Conservation (phyloP, 2,329 filamentous ascomycete species). For the Emergomyces pasteurianus region DNA sequence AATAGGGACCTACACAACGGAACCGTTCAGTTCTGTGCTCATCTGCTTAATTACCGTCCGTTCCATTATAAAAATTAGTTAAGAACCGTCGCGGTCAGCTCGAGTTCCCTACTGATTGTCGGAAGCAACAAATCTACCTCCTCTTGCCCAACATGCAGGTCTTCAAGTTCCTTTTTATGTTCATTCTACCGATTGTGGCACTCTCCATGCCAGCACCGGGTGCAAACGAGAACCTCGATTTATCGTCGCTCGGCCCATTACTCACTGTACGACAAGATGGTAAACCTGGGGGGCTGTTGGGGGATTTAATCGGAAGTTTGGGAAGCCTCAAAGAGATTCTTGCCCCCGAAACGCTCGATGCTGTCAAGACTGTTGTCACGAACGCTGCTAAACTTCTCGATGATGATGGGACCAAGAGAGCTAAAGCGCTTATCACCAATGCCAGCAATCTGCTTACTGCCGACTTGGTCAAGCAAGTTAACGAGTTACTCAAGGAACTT, state of each 20-base stretch:
- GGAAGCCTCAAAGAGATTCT: constrained; percentile 2
- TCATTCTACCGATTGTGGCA: not conserved
- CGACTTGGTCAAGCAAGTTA: not conserved
- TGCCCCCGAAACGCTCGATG: constrained; percentile 1
- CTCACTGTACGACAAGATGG: not conserved
- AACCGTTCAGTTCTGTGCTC: not conserved
- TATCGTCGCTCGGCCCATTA: not conserved
- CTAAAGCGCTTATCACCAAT: constrained; percentile 2
- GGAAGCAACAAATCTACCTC: not conserved
- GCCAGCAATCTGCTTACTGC: constrained; percentile 3
- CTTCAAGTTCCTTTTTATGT: not conserved
- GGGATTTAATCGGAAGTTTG: not conserved
- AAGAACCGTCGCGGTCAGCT: not conserved
- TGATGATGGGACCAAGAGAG: constrained; percentile 4
- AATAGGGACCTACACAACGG: not conserved
- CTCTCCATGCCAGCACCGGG: not conserved
- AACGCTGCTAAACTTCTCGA: constrained; percentile 3
- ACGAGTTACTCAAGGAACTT: not conserved
- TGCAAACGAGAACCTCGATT: not conserved
- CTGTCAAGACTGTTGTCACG: constrained; percentile 2
- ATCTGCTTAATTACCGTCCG: not conserved
- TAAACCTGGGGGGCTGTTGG: not conserved
- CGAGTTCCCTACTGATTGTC: not conserved
- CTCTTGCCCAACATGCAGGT: not conserved
- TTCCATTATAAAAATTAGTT: not conserved